Conservation (phyloP, 352 stramenopile genomes). For the Detonula confervacea region DNA sequence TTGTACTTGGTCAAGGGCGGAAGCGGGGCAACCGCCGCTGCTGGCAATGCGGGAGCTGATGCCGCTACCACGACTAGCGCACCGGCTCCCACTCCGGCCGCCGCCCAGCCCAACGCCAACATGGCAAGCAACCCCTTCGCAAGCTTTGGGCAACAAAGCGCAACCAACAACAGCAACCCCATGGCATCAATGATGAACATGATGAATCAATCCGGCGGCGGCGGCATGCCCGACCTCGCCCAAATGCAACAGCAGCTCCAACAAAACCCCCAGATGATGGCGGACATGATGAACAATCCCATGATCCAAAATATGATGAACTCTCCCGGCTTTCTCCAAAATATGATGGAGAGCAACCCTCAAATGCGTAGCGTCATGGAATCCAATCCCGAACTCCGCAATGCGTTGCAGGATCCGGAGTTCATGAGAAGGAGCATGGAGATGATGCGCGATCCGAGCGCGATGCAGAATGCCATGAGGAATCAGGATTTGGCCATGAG, state of each 20-base stretch:
- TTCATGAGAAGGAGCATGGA: slow-evolving; percentile 94
- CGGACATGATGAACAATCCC: slow-evolving; percentile 78
- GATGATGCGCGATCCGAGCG: slow-evolving; percentile 95
- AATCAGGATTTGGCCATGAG: slow-evolving; percentile 96
- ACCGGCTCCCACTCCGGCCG: slow-evolving; percentile 1
- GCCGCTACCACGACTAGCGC: neutral
- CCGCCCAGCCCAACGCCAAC: slow-evolving; percentile 22
- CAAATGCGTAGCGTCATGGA: slow-evolving; percentile 95
- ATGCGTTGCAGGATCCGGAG: slow-evolving; percentile 95
- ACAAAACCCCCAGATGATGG: slow-evolving; percentile 70
- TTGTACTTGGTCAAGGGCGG: slow-evolving; percentile 78
- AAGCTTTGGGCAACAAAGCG: slow-evolving; percentile 4
- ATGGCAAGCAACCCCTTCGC: slow-evolving; percentile 30
- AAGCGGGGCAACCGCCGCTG: slow-evolving; percentile 7
- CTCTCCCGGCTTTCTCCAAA: slow-evolving; percentile 95
- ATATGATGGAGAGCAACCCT: slow-evolving; percentile 95
- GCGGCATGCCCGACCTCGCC: slow-evolving; percentile 44
- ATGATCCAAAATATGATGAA: slow-evolving; percentile 94
- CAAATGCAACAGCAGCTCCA: slow-evolving; percentile 46
- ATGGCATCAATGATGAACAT: slow-evolving; percentile 46
- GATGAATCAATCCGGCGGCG: slow-evolving; percentile 3
- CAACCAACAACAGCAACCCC: slow-evolving; percentile 23
- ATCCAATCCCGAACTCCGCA: slow-evolving; percentile 94
- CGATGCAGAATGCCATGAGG: slow-evolving; percentile 96
- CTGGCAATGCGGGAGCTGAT: slow-evolving; percentile 16